Percentiles rank a stretch among this genome's conserved stretches.
Conservation (phyloP, 176 grass and related monocot species). For the Oryza brachyantha region DNA sequence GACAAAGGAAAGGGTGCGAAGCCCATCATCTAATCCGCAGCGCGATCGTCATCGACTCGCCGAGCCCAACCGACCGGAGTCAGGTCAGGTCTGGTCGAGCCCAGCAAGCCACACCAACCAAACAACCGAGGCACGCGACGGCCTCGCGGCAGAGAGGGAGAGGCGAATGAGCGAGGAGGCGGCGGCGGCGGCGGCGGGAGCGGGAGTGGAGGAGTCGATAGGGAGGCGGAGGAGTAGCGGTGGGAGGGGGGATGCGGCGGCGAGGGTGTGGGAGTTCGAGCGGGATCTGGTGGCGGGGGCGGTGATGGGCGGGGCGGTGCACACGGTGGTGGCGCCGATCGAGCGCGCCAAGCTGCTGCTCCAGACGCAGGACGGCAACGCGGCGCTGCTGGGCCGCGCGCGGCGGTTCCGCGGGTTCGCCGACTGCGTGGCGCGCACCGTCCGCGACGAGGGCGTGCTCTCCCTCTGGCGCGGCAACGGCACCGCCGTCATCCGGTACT, state of each 20-base stretch:
- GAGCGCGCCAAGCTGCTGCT: constrained; percentile 96
- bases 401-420: constrained; percentile 77
- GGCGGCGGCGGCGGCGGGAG: constrained; percentile 20
- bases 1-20: no score
- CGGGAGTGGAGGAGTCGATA: constrained; percentile 51
- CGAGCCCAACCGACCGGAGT: neutral
- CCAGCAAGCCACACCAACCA: neutral
- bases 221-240: constrained; percentile 29
- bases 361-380: constrained; percentile 98
- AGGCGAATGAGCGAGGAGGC: constrained; percentile 50
- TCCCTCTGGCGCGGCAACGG: constrained; percentile 98
- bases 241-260: neutral
- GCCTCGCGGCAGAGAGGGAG: neutral
- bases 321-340: constrained; percentile 99
- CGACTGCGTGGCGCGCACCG: constrained; percentile 89
- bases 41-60: neutral
- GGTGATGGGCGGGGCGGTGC: constrained; percentile 86
- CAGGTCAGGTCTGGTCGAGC: neutral
- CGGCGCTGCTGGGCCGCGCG: constrained; percentile 58
- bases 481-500: constrained; percentile 89
- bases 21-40: constrained; percentile 1
- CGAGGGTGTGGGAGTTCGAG: constrained; percentile 76
- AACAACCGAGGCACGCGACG: neutral
- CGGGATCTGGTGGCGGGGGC: constrained; percentile 91
- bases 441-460: constrained; percentile 77